Evolutionary conservation across 176 grass and related monocot species (phyloP).

Genomic region (Neostapfia colusana): DNA sequence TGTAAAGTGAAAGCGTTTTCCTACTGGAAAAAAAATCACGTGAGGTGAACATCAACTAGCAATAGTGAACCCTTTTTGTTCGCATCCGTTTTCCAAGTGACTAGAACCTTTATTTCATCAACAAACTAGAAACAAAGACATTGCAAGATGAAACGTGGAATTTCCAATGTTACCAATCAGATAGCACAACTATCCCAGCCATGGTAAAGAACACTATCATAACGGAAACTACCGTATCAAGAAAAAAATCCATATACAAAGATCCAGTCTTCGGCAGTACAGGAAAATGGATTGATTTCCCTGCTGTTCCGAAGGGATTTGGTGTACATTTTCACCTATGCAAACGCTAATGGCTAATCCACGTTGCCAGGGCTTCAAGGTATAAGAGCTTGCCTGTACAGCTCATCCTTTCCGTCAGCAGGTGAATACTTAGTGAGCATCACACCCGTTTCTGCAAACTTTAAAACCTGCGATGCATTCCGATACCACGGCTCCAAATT

Average conservation of each 20-base stretch:
- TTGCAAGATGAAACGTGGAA: conserved; percentile 11
- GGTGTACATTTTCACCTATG: background rate
- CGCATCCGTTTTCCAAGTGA: background rate
- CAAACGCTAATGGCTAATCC: background rate
- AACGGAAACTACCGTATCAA: conserved; percentile 8
- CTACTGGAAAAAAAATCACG: background rate
- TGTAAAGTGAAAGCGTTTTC: background rate
- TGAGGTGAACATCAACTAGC: background rate
- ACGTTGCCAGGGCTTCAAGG: conserved; percentile 16
- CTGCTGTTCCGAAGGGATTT: background rate
- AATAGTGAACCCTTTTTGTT: background rate
- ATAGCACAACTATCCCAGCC: no score
- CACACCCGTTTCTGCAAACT: conserved; percentile 45
- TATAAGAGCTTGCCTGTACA: conserved; percentile 86
- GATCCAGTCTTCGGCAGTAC: background rate
- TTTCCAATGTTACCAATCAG: conserved; percentile 24
- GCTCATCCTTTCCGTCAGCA: conserved; percentile 69
- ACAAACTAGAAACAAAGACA: conserved; percentile 3
- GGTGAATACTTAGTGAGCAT: conserved; percentile 56
- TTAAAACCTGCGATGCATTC: conserved; percentile 65
- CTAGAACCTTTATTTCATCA: conserved; percentile 1
- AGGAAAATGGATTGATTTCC: background rate
- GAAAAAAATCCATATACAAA: conserved; percentile 24
- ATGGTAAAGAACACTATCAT: background rate
- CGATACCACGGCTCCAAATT: conserved; percentile 73